phyloP scores from a whole-genome alignment of 2,329 filamentous ascomycete genomes.

The Hymenoscyphus fructigenus region DNA sequence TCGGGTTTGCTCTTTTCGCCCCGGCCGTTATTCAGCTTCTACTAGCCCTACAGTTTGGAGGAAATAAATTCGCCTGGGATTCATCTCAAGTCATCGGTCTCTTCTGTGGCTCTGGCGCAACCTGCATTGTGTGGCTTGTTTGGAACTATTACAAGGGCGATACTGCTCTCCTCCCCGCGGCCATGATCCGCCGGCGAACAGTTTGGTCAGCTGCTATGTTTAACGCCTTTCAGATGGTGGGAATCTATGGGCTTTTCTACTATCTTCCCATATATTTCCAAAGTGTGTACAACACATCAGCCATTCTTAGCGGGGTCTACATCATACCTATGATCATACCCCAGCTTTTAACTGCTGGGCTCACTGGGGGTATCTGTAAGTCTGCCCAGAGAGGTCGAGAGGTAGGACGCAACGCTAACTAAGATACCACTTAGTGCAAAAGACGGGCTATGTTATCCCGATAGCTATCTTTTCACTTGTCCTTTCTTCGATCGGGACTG shows the following conservation, averaged over 20 bases:
- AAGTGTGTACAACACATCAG: constrained; percentile 28
- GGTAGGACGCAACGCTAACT: constrained; percentile 23
- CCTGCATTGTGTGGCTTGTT: constrained; percentile 26
- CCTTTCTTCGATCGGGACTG: constrained; percentile 34
- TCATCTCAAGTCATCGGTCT: constrained; percentile 30
- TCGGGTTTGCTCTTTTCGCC: constrained; percentile 38
- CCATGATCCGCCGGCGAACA: constrained; percentile 27
- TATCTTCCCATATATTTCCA: constrained; percentile 40
- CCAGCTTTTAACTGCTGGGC: constrained; percentile 17
- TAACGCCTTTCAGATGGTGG: constrained; percentile 18
- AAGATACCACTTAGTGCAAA: constrained; percentile 40
- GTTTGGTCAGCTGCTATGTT: constrained; percentile 3
- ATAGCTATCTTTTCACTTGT: constrained; percentile 32
- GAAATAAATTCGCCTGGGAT: constrained; percentile 35
- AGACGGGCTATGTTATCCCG: constrained; percentile 35
- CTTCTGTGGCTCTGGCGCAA: constrained; percentile 26
- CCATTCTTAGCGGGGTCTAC: constrained; percentile 30
- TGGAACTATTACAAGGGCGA: constrained; percentile 33
- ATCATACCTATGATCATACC: constrained; percentile 27
- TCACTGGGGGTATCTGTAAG: constrained; percentile 21
- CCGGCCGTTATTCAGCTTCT: constrained; percentile 35
- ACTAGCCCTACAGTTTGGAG: constrained; percentile 39
- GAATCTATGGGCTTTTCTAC: constrained; percentile 36
- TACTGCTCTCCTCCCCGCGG: constrained; percentile 31
- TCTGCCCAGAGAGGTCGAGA: neutral